Evolutionary conservation across 441 rosid genomes (phyloP).

Genomic region (Euphorbia celastroides): DNA sequence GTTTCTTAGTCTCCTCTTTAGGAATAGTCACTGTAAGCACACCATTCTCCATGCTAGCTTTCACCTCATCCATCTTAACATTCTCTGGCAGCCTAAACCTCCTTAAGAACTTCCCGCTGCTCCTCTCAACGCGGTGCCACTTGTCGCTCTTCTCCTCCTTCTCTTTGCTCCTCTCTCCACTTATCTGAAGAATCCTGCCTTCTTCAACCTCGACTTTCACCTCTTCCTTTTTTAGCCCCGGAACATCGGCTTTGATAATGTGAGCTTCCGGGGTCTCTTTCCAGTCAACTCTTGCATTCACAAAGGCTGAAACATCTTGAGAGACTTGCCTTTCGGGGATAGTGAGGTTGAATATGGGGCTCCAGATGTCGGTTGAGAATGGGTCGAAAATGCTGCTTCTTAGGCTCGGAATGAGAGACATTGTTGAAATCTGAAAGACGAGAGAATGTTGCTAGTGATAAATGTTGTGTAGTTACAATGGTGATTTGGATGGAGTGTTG

Average conservation of each 20-base stretch:
- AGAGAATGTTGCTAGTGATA: background rate
- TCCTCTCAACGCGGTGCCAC: constrained; percentile 44
- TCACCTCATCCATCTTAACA: constrained; percentile 37
- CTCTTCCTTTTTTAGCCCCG: constrained; percentile 39
- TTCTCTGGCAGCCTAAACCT: constrained; percentile 44
- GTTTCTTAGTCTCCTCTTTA: constrained; percentile 30
- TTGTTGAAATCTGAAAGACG: background rate
- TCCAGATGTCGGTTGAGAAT: constrained; percentile 29
- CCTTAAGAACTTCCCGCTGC: constrained; percentile 33
- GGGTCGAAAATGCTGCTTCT: constrained; percentile 32
- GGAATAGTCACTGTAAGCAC: constrained; percentile 43
- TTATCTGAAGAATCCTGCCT: constrained; percentile 39
- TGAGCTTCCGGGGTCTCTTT: constrained; percentile 44
- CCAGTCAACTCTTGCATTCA: constrained; percentile 34
- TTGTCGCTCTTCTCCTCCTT: constrained; percentile 40
- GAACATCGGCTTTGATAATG: constrained; percentile 45
- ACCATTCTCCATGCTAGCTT: constrained; percentile 41
- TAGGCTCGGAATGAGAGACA: constrained; percentile 38
- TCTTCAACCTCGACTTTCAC: constrained; percentile 44
- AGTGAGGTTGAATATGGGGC: constrained; percentile 17
- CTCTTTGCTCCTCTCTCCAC: constrained; percentile 47
- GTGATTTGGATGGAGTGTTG: background rate
- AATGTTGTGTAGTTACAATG: no score
- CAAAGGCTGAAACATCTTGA: constrained; percentile 16
- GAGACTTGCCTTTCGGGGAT: no score